Evolutionary conservation across 148 eudicot species (phyloP), one percentile per base, ranked within the genome.

Genomic region (Bassia scoparia): DNA sequence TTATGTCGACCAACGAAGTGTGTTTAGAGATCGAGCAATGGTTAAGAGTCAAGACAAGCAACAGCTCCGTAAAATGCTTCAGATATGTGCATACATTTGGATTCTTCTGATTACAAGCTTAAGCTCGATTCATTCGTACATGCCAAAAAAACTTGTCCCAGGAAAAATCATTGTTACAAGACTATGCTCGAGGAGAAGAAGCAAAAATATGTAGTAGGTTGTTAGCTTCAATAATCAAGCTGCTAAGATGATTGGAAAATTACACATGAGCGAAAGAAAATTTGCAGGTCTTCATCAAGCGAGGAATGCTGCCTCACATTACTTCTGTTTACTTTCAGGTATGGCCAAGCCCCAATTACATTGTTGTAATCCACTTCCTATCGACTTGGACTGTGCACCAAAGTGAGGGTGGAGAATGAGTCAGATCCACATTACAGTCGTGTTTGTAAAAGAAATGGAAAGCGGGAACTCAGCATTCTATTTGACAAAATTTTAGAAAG

Each of bases 281-380:
- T 20, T 41, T 50, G 43, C 7, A 7, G 15, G 24, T 29, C 16
- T 49, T 48, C 38, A 69, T 60, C 52, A 59, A 50, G 44, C 33
- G 33, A 68, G 31, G 48, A 31, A 68, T 29, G 48, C 34, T 11
- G 44, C 52, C 29, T 70, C 44, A 50, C 80, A 81, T 74, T 35
- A 74, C 84, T 34, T 73, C 98, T 85, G 74, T 94, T 94, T 30
- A 91, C 98, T 84, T 94, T 94, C 89, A 94, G 81, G 80, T 94
- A 91, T 6, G 98, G 98, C 90, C 91, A 81, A 21, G 93, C 92
- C 35, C 98, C 97, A 33, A 94, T 81, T 59, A 94, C 98, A 73
- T 94, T 94, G 69, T 66, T 21, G 15, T 66, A 66, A 27, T 66
- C 69, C 69, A 26, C 69, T 66, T n/a, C 69, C 69, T 44, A 43